Evolutionary conservation across 2,329 filamentous ascomycete genomes (phyloP), one percentile per base, ranked within the genome.

Genomic region (Drechmeria coniospora): DNA sequence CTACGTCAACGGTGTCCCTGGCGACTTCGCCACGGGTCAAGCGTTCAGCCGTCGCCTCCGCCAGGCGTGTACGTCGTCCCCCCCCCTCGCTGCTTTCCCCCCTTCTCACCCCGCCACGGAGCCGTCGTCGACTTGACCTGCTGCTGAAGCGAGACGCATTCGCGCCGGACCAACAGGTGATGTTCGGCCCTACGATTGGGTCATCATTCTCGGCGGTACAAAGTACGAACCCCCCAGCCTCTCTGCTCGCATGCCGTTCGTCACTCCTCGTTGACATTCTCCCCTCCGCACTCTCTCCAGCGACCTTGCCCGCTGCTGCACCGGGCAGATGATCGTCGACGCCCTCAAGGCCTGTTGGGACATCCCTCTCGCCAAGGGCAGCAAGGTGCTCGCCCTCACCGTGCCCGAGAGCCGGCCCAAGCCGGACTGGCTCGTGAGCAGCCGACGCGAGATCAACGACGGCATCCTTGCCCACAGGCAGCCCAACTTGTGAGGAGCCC

Each of bases 171-270:
- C 18, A n/a, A 16, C 17, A 49, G 46, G 40, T 30, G 26, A 37
- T n/a, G 35, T 32, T 17, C 33, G 35, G 4, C 32, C 35, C 1
- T 72, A 56, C 36, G 66, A 76, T 53, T 78, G 71, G 68, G 61
- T 66, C 10, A 61, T 79, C 18, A 48, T 77, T 4, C 58, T 79
- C 2, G 73, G 68, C 7, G 74, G 73, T 3, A 77, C 73, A 26
- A 79, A 78, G 55, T 65, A 50, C 28, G 54, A 42, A 14, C 16
- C 15, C 14, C 21, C 21, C n/a, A 10, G 18, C 7, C 15, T 20
- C 13, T 8, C 6, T 9, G 8, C 15, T 22, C 11, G 10, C 15
- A 6, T 12, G 19, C 20, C 15, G 12, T 10, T 15, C 15, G 16
- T 30, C 9, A 30, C n/a, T n/a, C n/a, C n/a, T n/a, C n/a, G n/a